Base-by-base conservation (phyloP, 169 alveolate species). In the Cyclospora cayetanensis region DNA sequence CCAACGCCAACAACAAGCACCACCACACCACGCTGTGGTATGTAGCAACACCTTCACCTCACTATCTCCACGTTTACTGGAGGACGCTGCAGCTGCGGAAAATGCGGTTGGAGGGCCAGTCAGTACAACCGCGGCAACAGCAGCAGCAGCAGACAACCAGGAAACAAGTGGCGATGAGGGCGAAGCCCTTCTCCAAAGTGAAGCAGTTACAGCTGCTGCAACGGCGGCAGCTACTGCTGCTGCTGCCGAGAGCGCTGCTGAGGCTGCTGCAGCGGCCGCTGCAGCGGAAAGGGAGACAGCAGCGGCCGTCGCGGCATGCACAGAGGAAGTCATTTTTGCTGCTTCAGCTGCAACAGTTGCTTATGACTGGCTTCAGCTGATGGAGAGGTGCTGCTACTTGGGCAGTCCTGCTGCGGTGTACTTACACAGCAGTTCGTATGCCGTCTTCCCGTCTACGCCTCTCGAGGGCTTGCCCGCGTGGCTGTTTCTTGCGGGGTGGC, bases 91-190 rank as follows among this genome's bases (percentile, higher is more conserved):
- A 25, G 72, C 72, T 12, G 31, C 35, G 9, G 60, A 18, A 50
- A 50, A 50, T 11, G 18, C 25, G 18, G 60, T 18, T 11, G 60
- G 25, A 7, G 27, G 7, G 25, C 43, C 37, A 68, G 42, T 18
- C 46, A 29, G 4, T 35, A 18, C 18, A 50, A 50, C 60, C 22
- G 80, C 80, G 4, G 46, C 15, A 18, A 41, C 37, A 22, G 31
- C 83, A 72, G 83, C 83, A 72, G 83, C 83, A 72, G 83, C 83
- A 72, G 83, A 39, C 7, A 15, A 39, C 20, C 9, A 50, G 37
- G 83, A 65, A 35, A 65, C 77, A 41, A 65, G 77, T 27, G 77
- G 31, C 0, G 77, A 65, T 27, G 41, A 65, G 43, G 77, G 31
- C 20, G n/a, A n/a, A n/a, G n/a, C n/a, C n/a, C n/a, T n/a, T n/a